Evolutionary conservation across 306 rosid species (phyloP), one percentile per base, ranked within the genome.

Genomic region (Castanea sativa): DNA sequence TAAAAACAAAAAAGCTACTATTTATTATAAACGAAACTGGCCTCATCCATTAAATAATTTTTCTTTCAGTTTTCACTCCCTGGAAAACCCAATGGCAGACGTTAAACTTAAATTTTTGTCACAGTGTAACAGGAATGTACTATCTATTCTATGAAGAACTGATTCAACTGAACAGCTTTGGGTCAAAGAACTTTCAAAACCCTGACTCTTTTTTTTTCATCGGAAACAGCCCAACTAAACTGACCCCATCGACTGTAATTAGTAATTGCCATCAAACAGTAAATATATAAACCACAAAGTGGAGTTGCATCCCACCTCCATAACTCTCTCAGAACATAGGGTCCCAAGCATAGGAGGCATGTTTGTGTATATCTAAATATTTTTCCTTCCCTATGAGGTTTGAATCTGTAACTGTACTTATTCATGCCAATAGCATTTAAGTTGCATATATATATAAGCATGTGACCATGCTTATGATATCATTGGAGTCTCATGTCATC

Each of bases 11-110:
- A 10, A 2, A 5, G 45, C 21, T 13, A 6, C 23, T 16, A 13
- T 68, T 16, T 35, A 21, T 0, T 69, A 59, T 49, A 12, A 49
- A 49, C 53, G 15, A 49, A 49, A 49, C 53, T 49, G 14, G 53
- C 5, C 53, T 49, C 53, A 2, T 49, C 3, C 14, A 49, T 10
- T 10, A 49, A 49, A 49, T 2, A 49, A 18, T 4, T 18, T 57
- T 70, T 23, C 60, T 49, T 4, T 16, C 35, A 52, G 57, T 67
- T 81, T 79, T 79, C 41, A 77, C 76, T 38, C 69, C 9, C n/a
- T 73, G 78, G 84, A 87, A 84, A 87, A 81, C 79, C 88, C 86
- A 77, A 72, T 29, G 68, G 82, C 89, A 90, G 90, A 83, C 89
- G 91, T 77, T 85, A 81, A 91, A 85, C 86, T 90, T 80, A 59